These are phyloP conservation scores for Crithidia thermophila DNA, from an alignment of 208 protist genomes.

Conservation along the genomic window DNA sequence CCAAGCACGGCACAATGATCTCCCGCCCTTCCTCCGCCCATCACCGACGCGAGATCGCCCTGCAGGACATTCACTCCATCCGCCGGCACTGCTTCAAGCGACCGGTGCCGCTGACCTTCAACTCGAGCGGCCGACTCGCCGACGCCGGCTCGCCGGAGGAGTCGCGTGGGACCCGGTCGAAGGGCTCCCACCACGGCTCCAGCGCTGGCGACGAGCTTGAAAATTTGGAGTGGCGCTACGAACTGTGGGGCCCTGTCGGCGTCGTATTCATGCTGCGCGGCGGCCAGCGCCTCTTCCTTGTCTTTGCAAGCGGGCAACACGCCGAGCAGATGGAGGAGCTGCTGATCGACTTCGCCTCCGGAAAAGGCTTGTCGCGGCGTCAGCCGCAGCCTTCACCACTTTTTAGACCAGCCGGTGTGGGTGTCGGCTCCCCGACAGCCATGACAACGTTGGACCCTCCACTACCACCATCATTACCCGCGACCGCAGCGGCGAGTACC, in stretches of 20 bases:
- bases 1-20: neutral
- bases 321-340: conserved; percentile 27
- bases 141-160: neutral
- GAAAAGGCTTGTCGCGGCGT: conserved; percentile 3
- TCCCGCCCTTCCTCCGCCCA: neutral
- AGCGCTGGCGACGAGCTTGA: neutral
- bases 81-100: conserved; percentile 39
- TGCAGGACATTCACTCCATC: conserved; percentile 31
- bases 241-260: conserved; percentile 46
- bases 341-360: conserved; percentile 21
- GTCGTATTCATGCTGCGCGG: conserved; percentile 34
- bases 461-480: no score
- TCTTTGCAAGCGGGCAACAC: conserved; percentile 22
- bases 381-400: no score
- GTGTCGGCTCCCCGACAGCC: no score
- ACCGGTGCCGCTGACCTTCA: conserved; percentile 33
- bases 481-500: no score
- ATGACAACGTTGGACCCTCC: no score
- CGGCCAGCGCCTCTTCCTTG: conserved; percentile 34
- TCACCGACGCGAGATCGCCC: conserved; percentile 30
- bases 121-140: conserved; percentile 8
- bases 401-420: no score
- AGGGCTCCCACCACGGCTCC: conserved; percentile 3
- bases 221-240: conserved; percentile 33
- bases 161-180: neutral